Conservation (phyloP, 371 early-diverging fungal species). For the Rhizomucor miehei region DNA sequence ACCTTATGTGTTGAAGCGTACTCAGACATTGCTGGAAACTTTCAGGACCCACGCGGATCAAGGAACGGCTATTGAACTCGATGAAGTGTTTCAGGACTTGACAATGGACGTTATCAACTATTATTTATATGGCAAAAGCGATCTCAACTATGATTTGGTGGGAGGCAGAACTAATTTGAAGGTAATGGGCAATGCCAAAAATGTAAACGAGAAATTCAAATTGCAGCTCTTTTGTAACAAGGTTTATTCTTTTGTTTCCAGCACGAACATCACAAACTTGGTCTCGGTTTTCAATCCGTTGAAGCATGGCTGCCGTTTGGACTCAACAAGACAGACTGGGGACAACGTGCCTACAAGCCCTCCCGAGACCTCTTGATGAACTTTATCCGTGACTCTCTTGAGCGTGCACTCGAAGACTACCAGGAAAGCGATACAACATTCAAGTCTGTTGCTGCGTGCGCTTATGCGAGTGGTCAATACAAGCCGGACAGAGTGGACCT, state of each 20-base stretch:
- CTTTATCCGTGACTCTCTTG: slow-evolving; percentile 37
- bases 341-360: slow-evolving; percentile 28
- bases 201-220: background rate
- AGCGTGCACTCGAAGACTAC: slow-evolving; percentile 14
- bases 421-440: slow-evolving; percentile 12
- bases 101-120: slow-evolving; percentile 52
- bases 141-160: slow-evolving; percentile 37
- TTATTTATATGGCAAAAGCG: slow-evolving; percentile 44
- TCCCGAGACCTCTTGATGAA: slow-evolving; percentile 34
- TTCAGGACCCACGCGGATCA: slow-evolving; percentile 25
- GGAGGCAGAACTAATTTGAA: slow-evolving; percentile 39
- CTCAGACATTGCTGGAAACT: slow-evolving; percentile 7
- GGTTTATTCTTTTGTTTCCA: background rate
- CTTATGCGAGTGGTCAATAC: slow-evolving; percentile 35
- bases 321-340: slow-evolving; percentile 43
- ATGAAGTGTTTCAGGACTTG: slow-evolving; percentile 33
- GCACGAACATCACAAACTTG: slow-evolving; percentile 35
- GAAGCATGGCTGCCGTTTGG: slow-evolving; percentile 46
- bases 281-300: slow-evolving; percentile 44
- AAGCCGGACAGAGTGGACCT: slow-evolving; percentile 21
- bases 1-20: slow-evolving; percentile 36
- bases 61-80: slow-evolving; percentile 29
- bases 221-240: background rate
- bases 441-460: slow-evolving; percentile 38
- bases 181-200: slow-evolving; percentile 18